Evolutionary conservation across 179 eudicot species (phyloP).

Genomic region (Spinacia oleracea): DNA sequence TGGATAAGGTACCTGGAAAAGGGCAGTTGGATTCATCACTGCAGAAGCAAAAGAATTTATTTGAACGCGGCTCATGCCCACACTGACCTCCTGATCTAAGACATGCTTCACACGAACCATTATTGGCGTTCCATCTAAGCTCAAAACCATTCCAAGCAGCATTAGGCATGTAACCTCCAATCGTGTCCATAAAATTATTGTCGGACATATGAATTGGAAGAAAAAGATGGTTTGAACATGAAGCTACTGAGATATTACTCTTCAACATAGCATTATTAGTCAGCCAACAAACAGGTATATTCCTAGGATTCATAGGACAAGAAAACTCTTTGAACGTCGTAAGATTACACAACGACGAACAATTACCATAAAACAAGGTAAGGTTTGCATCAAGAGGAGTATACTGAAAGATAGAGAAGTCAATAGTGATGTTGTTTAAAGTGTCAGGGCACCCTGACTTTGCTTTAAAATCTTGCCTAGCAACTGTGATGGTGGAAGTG

Average conservation of each 20-base stretch:
- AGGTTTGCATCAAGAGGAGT: constrained; percentile 24
- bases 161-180: background rate
- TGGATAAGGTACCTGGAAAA: constrained; percentile 27
- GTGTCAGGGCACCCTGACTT: constrained; percentile 26
- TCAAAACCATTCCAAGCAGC: constrained; percentile 29
- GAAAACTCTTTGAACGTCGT: background rate
- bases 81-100: constrained; percentile 28
- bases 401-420: constrained; percentile 30
- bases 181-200: constrained; percentile 3
- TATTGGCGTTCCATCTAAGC: constrained; percentile 30
- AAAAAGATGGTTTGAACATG: constrained; percentile 25
- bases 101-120: constrained; percentile 21
- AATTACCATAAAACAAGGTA: constrained; percentile 28
- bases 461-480: constrained; percentile 17
- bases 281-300: constrained; percentile 27
- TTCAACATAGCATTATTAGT: constrained; percentile 24
- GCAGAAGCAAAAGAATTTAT: constrained; percentile 31
- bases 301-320: constrained; percentile 21
- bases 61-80: constrained; percentile 24
- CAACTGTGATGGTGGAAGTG: constrained; percentile 21
- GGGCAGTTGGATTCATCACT: constrained; percentile 27
- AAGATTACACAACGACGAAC: constrained; percentile 15
- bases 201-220: constrained; percentile 25
- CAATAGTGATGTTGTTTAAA: constrained; percentile 26
- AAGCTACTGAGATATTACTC: constrained; percentile 14